Evolutionary conservation across 2,329 filamentous ascomycete species (phyloP), one percentile per base, ranked within the genome.

Genomic region (Arthrocladium fulminans): DNA sequence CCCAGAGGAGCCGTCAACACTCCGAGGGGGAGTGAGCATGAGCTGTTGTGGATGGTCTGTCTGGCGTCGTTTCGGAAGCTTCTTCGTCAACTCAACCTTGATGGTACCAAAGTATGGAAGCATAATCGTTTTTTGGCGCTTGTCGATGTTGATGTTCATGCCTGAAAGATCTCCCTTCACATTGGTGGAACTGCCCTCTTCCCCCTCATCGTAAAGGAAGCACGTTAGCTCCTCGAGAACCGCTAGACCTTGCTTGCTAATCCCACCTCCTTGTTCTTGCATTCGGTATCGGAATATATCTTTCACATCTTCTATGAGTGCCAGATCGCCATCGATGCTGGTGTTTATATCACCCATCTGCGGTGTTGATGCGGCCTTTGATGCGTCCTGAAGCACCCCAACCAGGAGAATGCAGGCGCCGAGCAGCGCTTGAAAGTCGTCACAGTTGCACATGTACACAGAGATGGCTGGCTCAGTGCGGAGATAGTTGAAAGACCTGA

Each of bases 91-190:
- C 44, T 56, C 52, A 9, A 55, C 45, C 15, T 53, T 48, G 23
- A 57, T 57, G 3, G 52, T 53, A 27, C 55, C 55, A 27, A 57
- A 57, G 27, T 57, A 57, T 12, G 55, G 55, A 19, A 57, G 49
- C 23, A 56, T 46, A 3, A 57, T 53, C 6, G 51, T 52, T 24
- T 52, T 48, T 15, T 44, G 44, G 25, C 37, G 39, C 8, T 43
- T 45, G 17, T 53, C 47, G 8, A 29, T 30, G 17, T 40, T 27
- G 23, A 47, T 47, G 23, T 27, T 20, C 32, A 39, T 47, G 15
- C 17, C 32, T 29, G 34, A 17, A 9, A 47, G 17, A 17, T 19
- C 22, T 7, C 7, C 12, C 7, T 47, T 19, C 3, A 13, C 19
- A 10, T 29, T n/a, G 15, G 15, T 19, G 4, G 9, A 6, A 27